Evolutionary conservation across 2,329 filamentous ascomycete genomes (phyloP).

Genomic region (Alternaria triticimaculans): DNA sequence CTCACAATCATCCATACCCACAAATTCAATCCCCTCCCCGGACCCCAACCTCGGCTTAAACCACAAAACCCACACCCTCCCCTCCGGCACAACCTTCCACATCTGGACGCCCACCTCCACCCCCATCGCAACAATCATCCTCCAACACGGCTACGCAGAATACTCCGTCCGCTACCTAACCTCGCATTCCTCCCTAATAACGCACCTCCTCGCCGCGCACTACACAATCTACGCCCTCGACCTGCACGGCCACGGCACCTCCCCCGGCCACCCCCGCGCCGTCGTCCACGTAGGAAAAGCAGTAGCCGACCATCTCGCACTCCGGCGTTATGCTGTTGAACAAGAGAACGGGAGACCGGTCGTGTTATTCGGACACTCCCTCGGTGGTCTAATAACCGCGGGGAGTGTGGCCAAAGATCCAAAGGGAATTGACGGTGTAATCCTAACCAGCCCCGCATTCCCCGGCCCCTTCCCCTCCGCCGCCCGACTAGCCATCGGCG

Average conservation of each 20-base stretch:
- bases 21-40: too few relatives aligned
- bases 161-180: slow-evolving; percentile 6
- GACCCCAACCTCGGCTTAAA: neutral
- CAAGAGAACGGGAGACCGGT: neutral
- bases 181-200: slow-evolving; percentile 6
- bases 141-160: slow-evolving; percentile 15
- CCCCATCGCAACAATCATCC: neutral
- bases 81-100: neutral
- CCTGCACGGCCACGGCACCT: neutral
- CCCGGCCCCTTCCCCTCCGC: neutral
- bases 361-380: neutral
- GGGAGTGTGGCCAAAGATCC: neutral
- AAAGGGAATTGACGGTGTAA: neutral
- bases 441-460: neutral
- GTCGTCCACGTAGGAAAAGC: neutral
- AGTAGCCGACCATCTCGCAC: neutral
- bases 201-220: neutral
- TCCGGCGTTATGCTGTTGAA: neutral
- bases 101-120: neutral
- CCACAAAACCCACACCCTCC: neutral
- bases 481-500: neutral
- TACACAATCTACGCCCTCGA: neutral
- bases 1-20: neutral
- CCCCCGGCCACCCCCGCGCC: neutral
- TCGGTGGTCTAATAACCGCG: neutral